Base-by-base conservation (phyloP, 352 stramenopile genomes). In the Globisporangium abappressorium region DNA sequence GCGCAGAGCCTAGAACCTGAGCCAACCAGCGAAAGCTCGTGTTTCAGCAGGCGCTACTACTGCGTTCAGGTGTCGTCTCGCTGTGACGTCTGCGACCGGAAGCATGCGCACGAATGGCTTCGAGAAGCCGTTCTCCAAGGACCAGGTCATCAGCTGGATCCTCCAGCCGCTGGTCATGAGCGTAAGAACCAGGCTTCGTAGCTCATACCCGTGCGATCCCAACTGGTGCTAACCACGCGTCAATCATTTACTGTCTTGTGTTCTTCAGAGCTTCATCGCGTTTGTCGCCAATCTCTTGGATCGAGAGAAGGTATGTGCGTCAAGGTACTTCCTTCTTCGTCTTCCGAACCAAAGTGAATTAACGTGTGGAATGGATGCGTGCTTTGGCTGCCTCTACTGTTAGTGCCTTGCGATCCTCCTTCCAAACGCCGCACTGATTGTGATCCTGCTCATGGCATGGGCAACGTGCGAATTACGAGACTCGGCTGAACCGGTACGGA, bases 81-180 rank as follows among this genome's bases (percentile, higher is more conserved):
- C 15, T 51, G 43, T 7, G 18, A 22, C 6, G 18, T 22, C 9
- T 51, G 18, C n/a, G 18, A 34, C 20, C 15, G 49, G n/a, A 62
- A 65, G 26, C 22, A 86, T 83, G 81, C 84, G 80, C 57, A 75
- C 74, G 24, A 93, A 89, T 68, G 89, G 89, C 30, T 92, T 94
- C 61, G 69, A 94, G 53, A 80, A 80, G 58, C 89, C 89, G n/a
- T 90, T 93, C 67, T 95, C 87, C 8, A 72, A 79, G 28, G 66
- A 71, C 33, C 66, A 66, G 38, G 53, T 71, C 24, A 38, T 67
- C 46, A 94, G 87, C 64, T 96, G 85, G 87, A 56, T 91, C 33
- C 70, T 92, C 34, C 83, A 96, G 62, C 79, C 89, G 20, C 57
- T 88, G 55, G 70, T 93, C 61, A 87, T 92, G 62, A 79, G 72